Percentiles rank a stretch among this genome's conserved stretches.
Conservation (phyloP, 2,329 filamentous ascomycete species). For the Aspergillus floridensis region DNA sequence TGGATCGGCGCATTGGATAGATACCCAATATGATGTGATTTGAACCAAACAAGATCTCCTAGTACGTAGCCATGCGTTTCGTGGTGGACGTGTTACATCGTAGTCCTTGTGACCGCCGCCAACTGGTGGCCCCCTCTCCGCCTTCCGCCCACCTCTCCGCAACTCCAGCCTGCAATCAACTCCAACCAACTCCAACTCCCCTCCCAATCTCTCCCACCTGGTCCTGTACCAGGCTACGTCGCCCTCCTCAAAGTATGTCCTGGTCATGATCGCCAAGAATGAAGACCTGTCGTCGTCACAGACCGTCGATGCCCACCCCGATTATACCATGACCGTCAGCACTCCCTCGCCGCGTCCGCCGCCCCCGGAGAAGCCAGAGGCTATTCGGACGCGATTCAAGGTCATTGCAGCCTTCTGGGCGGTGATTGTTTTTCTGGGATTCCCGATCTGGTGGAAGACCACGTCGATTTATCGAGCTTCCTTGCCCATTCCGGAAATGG, state of each 20-base stretch:
- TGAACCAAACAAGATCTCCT: neutral
- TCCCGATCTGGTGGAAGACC: conserved; percentile 95
- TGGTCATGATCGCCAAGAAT: conserved; percentile 34
- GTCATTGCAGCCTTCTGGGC: conserved; percentile 90
- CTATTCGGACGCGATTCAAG: conserved; percentile 65
- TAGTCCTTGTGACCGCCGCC: neutral
- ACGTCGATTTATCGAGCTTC: conserved; percentile 87
- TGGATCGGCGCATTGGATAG: conserved; percentile 15
- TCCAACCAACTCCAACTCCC: conserved; percentile 2
- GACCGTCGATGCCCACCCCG: conserved; percentile 15
- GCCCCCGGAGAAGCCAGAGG: conserved; percentile 73
- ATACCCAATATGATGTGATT: conserved; percentile 15
- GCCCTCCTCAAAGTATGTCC: conserved; percentile 30
- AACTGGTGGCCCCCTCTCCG: conserved; percentile 2
- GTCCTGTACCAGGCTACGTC: neutral
- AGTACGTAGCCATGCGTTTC: neutral
- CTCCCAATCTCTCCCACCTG: neutral
- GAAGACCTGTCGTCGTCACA: conserved; percentile 34
- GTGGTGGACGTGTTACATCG: neutral
- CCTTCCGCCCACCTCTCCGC: conserved; percentile 10
- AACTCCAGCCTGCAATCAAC: conserved; percentile 18
- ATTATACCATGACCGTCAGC: conserved; percentile 22
- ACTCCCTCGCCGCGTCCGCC: conserved; percentile 48
- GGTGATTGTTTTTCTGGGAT: conserved; percentile 74
- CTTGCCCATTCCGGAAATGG: conserved; percentile 81